Conservation (phyloP, 129 eudicot species). For the Flaveria bidentis region DNA sequence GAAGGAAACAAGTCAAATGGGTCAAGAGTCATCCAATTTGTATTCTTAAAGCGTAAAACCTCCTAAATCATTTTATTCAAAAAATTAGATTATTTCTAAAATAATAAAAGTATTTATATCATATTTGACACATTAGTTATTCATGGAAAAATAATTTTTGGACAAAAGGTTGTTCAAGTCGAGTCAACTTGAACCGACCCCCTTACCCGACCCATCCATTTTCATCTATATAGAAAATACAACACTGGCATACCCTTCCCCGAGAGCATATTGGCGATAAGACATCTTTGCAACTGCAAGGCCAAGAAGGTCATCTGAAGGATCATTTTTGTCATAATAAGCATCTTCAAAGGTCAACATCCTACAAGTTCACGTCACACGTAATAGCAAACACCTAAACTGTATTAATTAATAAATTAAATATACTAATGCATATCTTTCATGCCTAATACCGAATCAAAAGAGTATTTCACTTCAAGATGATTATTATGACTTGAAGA, state of each 20-base stretch:
- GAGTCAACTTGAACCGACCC: neutral
- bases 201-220: neutral
- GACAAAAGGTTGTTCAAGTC: neutral
- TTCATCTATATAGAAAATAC: constrained; percentile 12
- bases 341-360: constrained; percentile 89
- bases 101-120: neutral
- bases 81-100: neutral
- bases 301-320: constrained; percentile 66
- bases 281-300: constrained; percentile 93
- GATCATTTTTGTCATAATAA: constrained; percentile 57
- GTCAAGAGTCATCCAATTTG: neutral
- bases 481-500: neutral
- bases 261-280: constrained; percentile 70
- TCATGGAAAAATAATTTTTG: neutral
- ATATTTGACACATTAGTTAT: neutral
- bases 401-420: neutral
- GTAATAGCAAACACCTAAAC: constrained; percentile 27
- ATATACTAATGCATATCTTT: neutral
- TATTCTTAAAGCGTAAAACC: neutral
- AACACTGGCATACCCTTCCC: constrained; percentile 77
- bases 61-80: neutral
- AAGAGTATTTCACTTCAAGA: neutral
- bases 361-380: constrained; percentile 52
- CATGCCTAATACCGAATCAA: neutral
- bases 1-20: constrained; percentile 2